A percentile compares a stretch with the other conserved stretches of the same genome.
phyloP scores from a whole-genome alignment of 1,284 basidiomycete genomes.

The Caloboletus inedulis region DNA sequence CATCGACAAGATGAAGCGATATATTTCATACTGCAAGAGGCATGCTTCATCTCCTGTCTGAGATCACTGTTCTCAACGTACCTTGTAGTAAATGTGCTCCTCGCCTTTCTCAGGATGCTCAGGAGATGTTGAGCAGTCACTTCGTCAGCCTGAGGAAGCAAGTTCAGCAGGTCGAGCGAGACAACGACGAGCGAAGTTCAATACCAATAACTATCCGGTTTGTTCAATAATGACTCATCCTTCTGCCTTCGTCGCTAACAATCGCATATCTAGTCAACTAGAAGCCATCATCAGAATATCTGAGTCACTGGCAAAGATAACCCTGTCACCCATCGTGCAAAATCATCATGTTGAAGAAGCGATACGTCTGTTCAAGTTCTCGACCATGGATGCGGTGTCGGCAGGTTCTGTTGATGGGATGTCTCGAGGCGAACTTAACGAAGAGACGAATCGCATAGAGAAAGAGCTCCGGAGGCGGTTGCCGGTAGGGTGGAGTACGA shows the following conservation, averaged over 20 bases:
- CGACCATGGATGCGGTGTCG: slow-evolving; percentile 98
- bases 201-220: slow-evolving; percentile 98
- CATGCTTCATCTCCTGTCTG: slow-evolving; percentile 35
- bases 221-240: slow-evolving; percentile 24
- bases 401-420: slow-evolving; percentile 92
- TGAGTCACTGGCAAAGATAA: slow-evolving; percentile 94
- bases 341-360: slow-evolving; percentile 98
- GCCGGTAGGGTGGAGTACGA: slow-evolving; percentile 96
- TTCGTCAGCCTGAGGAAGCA: slow-evolving; percentile 94
- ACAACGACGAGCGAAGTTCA: slow-evolving; percentile 96
- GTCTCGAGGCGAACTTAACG: slow-evolving; percentile 88
- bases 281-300: slow-evolving; percentile 99
- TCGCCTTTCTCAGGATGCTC: slow-evolving; percentile 86
- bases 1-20: slow-evolving; percentile 98
- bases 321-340: slow-evolving; percentile 81
- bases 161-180: slow-evolving; percentile 93
- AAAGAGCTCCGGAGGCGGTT: slow-evolving; percentile 85
- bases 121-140: slow-evolving; percentile 96
- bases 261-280: slow-evolving; percentile 69
- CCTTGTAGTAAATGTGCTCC: slow-evolving; percentile 87
- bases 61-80: slow-evolving; percentile 1
- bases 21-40: slow-evolving; percentile 95
- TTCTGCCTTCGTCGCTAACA: slow-evolving; percentile 7
- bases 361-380: slow-evolving; percentile 97
- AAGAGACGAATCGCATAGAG: slow-evolving; percentile 92